Evolutionary conservation across 148 eudicot genomes (phyloP), one percentile per base, ranked within the genome.

Genomic region (Amaranthus palmeri): DNA sequence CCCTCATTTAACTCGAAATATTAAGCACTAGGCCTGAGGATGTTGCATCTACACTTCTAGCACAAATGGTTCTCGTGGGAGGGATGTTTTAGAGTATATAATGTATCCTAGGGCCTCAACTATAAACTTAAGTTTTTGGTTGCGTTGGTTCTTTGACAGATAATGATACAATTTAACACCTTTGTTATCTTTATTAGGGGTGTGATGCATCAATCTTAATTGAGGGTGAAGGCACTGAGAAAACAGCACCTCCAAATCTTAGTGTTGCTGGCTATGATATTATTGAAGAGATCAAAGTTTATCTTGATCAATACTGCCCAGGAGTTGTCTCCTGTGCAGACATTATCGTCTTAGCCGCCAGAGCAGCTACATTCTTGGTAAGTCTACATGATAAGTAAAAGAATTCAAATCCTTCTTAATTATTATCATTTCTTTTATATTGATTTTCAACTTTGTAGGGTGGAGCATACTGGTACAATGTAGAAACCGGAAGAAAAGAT

Each of bases 291-390:
- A 80, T 80, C 1, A 83, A 87, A 66, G 80, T 74, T n/a, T 77
- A 79, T 3, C 43, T 85, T 1, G 90, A 87, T 25, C 73, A 48
- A 57, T 42, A 50, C 0, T 87, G 88, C 43, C 82, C 81, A 1
- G 90, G 86, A 4, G 77, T 87, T 0, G 90, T 87, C 46, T 87
- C 90, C 9, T 87, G 90, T 69, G 88, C 90, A 25, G 88, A 87
- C 54, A 83, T 85, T 9, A 71, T 87, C 7, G 61, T 61, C 13
- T 74, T 84, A 68, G 83, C 86, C 0, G 76, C 86, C 3, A 79
- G 90, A 69, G 76, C 81, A 47, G 85, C 86, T 14, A 78, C 70
- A 12, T 77, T 56, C 62, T 60, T 77, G 72, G 80, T 77, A 72
- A 59, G 65, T 18, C 11, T 10, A 7, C 8, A 9, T 3, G 3